A percentile compares a stretch with the other conserved stretches of the same genome.
Evolutionary conservation across 257 asterid genomes (phyloP).

Genomic region (Craterostigma plantagineum): DNA sequence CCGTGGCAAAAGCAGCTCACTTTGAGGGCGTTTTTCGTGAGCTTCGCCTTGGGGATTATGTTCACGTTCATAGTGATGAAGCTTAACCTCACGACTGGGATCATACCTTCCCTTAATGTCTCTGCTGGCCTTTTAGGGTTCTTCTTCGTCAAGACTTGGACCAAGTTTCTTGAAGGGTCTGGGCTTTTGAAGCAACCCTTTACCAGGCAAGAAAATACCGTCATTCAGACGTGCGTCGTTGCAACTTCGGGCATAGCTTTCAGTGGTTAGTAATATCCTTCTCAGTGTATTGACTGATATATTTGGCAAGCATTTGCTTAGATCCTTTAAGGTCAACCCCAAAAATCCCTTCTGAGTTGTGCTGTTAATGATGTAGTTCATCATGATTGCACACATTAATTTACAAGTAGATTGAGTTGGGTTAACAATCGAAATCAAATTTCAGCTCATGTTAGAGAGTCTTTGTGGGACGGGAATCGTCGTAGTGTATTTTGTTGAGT

Average conservation of each 20-base stretch:
- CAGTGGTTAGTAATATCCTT: conserved; percentile 19
- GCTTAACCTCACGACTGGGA: conserved; percentile 3
- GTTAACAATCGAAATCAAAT: no score
- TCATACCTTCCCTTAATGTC: conserved; percentile 2
- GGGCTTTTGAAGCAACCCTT: conserved; percentile 31
- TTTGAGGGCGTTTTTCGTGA: conserved; percentile 1
- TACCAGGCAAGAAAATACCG: conserved; percentile 60
- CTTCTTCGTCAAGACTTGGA: conserved; percentile 7
- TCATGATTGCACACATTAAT: no score
- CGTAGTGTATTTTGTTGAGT: no score
- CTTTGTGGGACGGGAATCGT: no score
- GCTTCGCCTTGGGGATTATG: neutral
- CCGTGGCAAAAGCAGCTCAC: conserved; percentile 3
- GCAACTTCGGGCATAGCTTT: conserved; percentile 68
- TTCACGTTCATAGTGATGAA: conserved; percentile 6
- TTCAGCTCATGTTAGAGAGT: no score
- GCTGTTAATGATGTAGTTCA: no score
- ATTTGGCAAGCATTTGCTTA: no score
- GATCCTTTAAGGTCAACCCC: no score
- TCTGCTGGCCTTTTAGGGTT: conserved; percentile 5
- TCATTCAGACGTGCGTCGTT: conserved; percentile 63
- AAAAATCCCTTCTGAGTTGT: no score
- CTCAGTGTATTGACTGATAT: no score
- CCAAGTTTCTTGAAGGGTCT: neutral
- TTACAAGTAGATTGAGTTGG: no score